Conservation (phyloP, 306 rosid genomes). For the Abrus pulchellus region DNA sequence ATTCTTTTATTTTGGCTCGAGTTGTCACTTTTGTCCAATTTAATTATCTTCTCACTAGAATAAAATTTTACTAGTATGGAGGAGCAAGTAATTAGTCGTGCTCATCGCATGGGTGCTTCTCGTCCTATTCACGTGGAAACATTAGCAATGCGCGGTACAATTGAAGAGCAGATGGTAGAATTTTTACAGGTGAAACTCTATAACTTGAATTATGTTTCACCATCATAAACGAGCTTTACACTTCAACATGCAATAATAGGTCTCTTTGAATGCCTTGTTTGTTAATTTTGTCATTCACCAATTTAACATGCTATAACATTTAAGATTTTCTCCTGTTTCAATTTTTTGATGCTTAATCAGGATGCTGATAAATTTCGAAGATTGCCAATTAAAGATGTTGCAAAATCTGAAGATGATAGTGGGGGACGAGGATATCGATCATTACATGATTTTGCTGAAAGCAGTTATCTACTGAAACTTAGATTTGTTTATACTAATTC, state of each 20-base stretch:
- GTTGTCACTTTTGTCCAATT: conserved; percentile 16
- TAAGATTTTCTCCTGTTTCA: background rate
- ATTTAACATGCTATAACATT: background rate
- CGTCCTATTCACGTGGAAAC: conserved; percentile 96
- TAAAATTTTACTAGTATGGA: conserved; percentile 74
- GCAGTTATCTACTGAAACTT: conserved; percentile 74
- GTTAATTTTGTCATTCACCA: background rate
- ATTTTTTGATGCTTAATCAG: conserved; percentile 55
- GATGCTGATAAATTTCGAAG: conserved; percentile 73
- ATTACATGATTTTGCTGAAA: conserved; percentile 92
- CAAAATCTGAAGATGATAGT: conserved; percentile 63
- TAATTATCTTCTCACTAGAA: conserved; percentile 42
- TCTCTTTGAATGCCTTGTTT: conserved; percentile 31
- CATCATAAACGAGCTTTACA: conserved; percentile 15
- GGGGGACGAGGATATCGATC: conserved; percentile 78
- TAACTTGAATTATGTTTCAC: conserved; percentile 4
- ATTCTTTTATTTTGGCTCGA: background rate
- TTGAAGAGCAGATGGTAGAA: conserved; percentile 94
- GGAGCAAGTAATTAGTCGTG: conserved; percentile 99
- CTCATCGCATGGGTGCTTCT: conserved; percentile 99
- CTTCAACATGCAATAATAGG: background rate
- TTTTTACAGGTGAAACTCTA: conserved; percentile 73
- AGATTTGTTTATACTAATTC: conserved; percentile 69
- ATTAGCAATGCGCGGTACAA: conserved; percentile 90
- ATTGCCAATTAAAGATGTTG: conserved; percentile 60